Evolutionary conservation across 2,329 filamentous ascomycete genomes (phyloP), one percentile per base, ranked within the genome.

Genomic region (Gaeumannomyces tritici): DNA sequence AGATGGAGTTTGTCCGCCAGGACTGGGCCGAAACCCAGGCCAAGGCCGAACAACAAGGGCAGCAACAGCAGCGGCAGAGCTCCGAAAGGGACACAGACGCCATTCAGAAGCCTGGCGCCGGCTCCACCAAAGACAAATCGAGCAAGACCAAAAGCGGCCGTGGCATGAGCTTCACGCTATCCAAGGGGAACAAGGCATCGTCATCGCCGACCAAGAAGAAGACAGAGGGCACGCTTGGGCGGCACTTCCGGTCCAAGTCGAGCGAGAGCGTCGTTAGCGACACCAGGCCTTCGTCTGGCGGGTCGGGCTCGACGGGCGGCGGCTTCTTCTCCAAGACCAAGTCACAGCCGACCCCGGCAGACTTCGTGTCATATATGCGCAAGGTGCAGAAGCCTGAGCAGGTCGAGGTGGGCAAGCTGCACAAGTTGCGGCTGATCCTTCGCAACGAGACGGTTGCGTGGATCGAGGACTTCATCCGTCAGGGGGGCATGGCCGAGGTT

Each of bases 391-490:
- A 91, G 74, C 92, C 92, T 0, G 85, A 95, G 69, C 79, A 87
- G 54, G 88, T 97, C 12, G 93, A 98, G 73, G 90, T 98, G n/a
- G 92, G 93, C 57, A 93, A 95, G 72, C 77, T 99, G 47, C 95
- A 98, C 77, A 98, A 98, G 76, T 82, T 99, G 57, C 86, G 93
- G 18, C 82, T 97, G 26, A 77, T 98, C 61, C 81, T 99, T 61
- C 87, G 95, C 24, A 98, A 98, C 70, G 95, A 99, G 77, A 96
- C 93, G 0, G 91, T 99, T 7, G 85, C 89, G 15, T 99, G 95
- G 95, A 96, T 96, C 3, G 91, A 98, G 71, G 84, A 87, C 15
- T 99, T 98, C 72, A 91, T 98, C 68, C 83, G 86, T 55, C 87
- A 93, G 66, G 92, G 91, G 21, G 95, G 95, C 26, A 96, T 98